Percentiles rank a stretch among this genome's conserved stretches.
phyloP scores from a whole-genome alignment of 805 yeast genomes.

The Candida manassasensis region DNA sequence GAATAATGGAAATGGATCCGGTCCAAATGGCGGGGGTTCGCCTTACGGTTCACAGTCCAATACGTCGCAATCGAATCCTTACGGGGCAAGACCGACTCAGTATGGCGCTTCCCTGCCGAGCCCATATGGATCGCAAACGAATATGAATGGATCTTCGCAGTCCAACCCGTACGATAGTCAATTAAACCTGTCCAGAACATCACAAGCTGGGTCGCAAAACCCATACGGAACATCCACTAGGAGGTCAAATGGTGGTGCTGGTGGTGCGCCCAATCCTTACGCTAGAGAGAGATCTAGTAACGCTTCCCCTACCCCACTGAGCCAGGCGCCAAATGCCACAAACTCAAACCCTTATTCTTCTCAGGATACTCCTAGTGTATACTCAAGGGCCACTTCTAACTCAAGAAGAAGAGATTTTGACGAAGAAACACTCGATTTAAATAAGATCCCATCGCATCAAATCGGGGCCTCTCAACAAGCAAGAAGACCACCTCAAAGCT shows the following conservation, averaged over 20 bases:
- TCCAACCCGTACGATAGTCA: too few relatives aligned
- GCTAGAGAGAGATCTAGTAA: too few relatives aligned
- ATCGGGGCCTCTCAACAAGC: constrained; percentile 7
- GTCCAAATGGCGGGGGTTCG: constrained; percentile 7
- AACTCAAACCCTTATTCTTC: constrained; percentile 6
- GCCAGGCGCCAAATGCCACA: too few relatives aligned
- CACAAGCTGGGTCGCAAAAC: too few relatives aligned
- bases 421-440: constrained; percentile 3
- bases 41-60: background rate
- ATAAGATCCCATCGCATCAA: constrained; percentile 4
- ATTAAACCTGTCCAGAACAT: too few relatives aligned
- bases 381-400: constrained; percentile 4
- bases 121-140: too few relatives aligned
- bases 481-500: constrained; percentile 1
- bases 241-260: too few relatives aligned
- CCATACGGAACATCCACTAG: too few relatives aligned
- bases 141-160: too few relatives aligned
- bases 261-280: background rate
- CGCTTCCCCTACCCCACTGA: too few relatives aligned
- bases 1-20: constrained; percentile 21
- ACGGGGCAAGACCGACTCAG: constrained; percentile 8
- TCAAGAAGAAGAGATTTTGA: constrained; percentile 2
- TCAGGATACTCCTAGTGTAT: constrained; percentile 4
- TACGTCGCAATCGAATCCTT: constrained; percentile 8
- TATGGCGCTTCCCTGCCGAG: too few relatives aligned